A percentile compares a stretch with the other conserved stretches of the same genome.
Conservation (phyloP, 2,329 filamentous ascomycete species). For the Gnomoniopsis smithogilvyi region DNA sequence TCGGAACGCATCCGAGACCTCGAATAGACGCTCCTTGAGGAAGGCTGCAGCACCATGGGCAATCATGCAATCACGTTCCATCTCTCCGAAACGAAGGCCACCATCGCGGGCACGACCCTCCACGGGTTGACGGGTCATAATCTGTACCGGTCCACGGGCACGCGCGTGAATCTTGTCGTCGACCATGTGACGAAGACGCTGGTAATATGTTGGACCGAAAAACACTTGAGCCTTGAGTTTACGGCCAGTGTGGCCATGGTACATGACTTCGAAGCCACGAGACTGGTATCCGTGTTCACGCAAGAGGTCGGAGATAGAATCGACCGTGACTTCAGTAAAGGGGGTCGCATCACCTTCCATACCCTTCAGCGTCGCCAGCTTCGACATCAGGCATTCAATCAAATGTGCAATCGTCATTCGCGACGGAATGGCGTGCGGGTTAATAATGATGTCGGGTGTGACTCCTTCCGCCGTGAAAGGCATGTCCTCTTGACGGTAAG, state of each 20-base stretch:
- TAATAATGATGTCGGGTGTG: slow-evolving; percentile 95
- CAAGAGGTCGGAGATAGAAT: slow-evolving; percentile 83
- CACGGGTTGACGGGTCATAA: slow-evolving; percentile 93
- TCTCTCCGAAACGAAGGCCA: slow-evolving; percentile 98
- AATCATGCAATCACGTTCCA: slow-evolving; percentile 99
- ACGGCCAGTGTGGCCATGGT: slow-evolving; percentile 93
- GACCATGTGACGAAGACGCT: slow-evolving; percentile 98
- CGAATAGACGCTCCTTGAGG: slow-evolving; percentile 94
- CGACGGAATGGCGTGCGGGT: slow-evolving; percentile 98
- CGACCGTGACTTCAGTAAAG: slow-evolving; percentile 96
- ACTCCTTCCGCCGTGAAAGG: slow-evolving; percentile 92
- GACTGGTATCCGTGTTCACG: slow-evolving; percentile 92
- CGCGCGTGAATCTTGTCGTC: slow-evolving; percentile 99
- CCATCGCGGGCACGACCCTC: slow-evolving; percentile 98
- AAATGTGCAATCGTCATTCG: slow-evolving; percentile 99
- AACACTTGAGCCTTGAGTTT: slow-evolving; percentile 95
- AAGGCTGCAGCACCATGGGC: slow-evolving; percentile 97
- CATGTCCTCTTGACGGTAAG: slow-evolving; percentile 97
- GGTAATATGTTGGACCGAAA: slow-evolving; percentile 97
- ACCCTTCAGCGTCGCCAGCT: slow-evolving; percentile 89
- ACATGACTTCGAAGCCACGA: slow-evolving; percentile 97
- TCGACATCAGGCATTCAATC: slow-evolving; percentile 97
- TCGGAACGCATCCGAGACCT: slow-evolving; percentile 95
- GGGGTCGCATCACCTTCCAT: slow-evolving; percentile 97
- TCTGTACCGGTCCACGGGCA: slow-evolving; percentile 93